Evolutionary conservation across 495 filamentous ascomycete species (phyloP).

Genomic region (Aspergillus carlsbadensis): DNA sequence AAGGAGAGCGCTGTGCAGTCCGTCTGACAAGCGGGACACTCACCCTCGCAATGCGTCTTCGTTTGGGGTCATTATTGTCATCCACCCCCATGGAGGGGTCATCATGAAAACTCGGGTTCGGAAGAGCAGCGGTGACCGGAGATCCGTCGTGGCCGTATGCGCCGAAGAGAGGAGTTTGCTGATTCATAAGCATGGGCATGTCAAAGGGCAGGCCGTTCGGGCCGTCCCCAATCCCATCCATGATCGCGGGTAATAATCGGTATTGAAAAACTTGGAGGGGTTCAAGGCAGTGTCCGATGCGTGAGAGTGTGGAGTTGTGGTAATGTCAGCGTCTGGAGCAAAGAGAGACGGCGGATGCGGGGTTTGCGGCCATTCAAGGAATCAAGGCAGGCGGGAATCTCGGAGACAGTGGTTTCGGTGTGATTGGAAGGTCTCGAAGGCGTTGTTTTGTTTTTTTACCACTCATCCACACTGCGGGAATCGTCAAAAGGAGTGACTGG

Average conservation of each 20-base stretch:
- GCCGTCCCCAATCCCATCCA: conserved; percentile 44
- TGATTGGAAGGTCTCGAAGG: conserved; percentile 7
- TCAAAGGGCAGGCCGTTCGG: conserved; percentile 43
- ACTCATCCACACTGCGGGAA: not conserved
- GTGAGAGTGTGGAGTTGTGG: conserved; percentile 18
- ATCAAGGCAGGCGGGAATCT: not conserved
- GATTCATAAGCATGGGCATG: conserved; percentile 50
- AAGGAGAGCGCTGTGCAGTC: not conserved
- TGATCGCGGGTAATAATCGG: conserved; percentile 16
- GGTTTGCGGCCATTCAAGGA: conserved; percentile 14
- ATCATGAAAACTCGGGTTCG: conserved; percentile 62
- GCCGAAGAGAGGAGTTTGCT: conserved; percentile 71
- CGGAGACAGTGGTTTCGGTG: not conserved
- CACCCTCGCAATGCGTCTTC: conserved; percentile 89
- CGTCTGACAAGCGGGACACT: conserved; percentile 24
- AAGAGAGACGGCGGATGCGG: conserved; percentile 16
- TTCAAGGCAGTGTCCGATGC: conserved; percentile 3
- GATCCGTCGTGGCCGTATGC: conserved; percentile 61
- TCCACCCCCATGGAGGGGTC: conserved; percentile 51
- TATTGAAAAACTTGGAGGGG: not conserved
- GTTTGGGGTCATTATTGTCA: conserved; percentile 74
- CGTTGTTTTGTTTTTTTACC: not conserved
- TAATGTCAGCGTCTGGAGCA: conserved; percentile 15
- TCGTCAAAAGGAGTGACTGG: conserved; percentile 19
- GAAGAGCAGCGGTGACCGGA: conserved; percentile 56